Percentiles rank a stretch among this genome's conserved stretches.
These are phyloP conservation scores for Hypocreales sp. DNA, from an alignment of 2,329 filamentous ascomycete genomes.

Conservation along the genomic window DNA sequence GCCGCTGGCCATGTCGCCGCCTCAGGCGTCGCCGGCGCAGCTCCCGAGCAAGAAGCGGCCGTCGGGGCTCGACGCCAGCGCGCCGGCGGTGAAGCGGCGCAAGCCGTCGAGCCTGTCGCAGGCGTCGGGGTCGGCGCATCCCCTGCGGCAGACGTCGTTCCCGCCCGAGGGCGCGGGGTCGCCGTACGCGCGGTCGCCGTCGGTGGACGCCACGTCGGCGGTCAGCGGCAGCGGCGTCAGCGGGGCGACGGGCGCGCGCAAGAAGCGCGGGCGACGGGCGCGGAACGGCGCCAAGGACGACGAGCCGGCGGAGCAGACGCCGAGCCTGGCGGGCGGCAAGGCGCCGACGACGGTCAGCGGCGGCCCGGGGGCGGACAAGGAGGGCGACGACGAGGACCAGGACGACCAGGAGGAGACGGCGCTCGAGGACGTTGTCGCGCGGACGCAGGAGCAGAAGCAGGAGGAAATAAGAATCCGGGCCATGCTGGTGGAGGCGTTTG, in stretches of 20 bases:
- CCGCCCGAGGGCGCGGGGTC: conserved; percentile 48
- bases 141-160: conserved; percentile 69
- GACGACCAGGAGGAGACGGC: conserved; percentile 40
- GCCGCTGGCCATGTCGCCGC: conserved; percentile 38
- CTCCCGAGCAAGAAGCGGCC: conserved; percentile 43
- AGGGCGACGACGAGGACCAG: conserved; percentile 39
- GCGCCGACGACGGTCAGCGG: conserved; percentile 28
- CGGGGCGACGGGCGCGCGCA: conserved; percentile 30
- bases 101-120: conserved; percentile 52
- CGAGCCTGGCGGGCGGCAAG: conserved; percentile 24
- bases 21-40: conserved; percentile 34
- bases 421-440: conserved; percentile 41
- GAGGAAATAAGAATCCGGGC: conserved; percentile 41
- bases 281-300: conserved; percentile 36
- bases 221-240: conserved; percentile 46
- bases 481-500: conserved; percentile 50
- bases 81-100: conserved; percentile 45
- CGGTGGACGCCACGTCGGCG: conserved; percentile 42
- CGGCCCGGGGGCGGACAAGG: conserved; percentile 27
- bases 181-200: conserved; percentile 47
- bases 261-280: conserved; percentile 47
- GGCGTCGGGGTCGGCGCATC: conserved; percentile 42
- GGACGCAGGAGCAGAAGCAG: conserved; percentile 52
- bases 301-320: conserved; percentile 23
- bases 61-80: conserved; percentile 36